Evolutionary conservation across 2,329 filamentous ascomycete genomes (phyloP).

Genomic region (Monilinia aucupariae): DNA sequence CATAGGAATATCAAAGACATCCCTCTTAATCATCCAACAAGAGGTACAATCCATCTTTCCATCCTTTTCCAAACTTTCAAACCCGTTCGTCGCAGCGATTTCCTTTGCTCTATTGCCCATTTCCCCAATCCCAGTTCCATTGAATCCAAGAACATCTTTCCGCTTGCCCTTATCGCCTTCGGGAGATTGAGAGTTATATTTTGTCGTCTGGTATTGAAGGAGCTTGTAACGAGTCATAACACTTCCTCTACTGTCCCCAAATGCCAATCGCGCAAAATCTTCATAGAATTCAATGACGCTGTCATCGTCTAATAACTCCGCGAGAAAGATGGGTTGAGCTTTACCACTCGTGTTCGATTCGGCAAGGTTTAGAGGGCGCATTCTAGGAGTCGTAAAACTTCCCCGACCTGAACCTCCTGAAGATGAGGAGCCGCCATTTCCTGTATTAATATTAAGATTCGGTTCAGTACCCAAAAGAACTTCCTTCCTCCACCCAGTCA

Average conservation of each 20-base stretch:
- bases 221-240: slow-evolving; percentile 80
- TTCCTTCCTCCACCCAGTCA: slow-evolving; percentile 91
- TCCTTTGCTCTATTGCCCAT: slow-evolving; percentile 54
- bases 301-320: slow-evolving; percentile 89
- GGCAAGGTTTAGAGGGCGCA: slow-evolving; percentile 40
- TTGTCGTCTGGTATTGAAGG: slow-evolving; percentile 75
- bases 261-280: slow-evolving; percentile 87
- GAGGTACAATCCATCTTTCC: slow-evolving; percentile 93
- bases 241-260: slow-evolving; percentile 81
- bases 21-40: slow-evolving; percentile 94
- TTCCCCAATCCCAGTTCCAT: slow-evolving; percentile 26
- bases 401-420: slow-evolving; percentile 37
- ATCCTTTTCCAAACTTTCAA: slow-evolving; percentile 76
- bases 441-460: slow-evolving; percentile 77
- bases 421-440: slow-evolving; percentile 28
- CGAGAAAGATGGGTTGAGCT: slow-evolving; percentile 78
- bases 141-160: slow-evolving; percentile 16
- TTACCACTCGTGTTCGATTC: slow-evolving; percentile 41
- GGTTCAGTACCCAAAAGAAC: slow-evolving; percentile 81
- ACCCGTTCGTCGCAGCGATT: slow-evolving; percentile 69
- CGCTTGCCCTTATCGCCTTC: slow-evolving; percentile 22
- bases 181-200: slow-evolving; percentile 43
- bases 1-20: slow-evolving; percentile 98
- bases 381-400: slow-evolving; percentile 48
- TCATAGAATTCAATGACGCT: slow-evolving; percentile 93